These are phyloP conservation scores for Phytophthora vignae DNA, from an alignment of 352 stramenopile species.

Conservation along the genomic window DNA sequence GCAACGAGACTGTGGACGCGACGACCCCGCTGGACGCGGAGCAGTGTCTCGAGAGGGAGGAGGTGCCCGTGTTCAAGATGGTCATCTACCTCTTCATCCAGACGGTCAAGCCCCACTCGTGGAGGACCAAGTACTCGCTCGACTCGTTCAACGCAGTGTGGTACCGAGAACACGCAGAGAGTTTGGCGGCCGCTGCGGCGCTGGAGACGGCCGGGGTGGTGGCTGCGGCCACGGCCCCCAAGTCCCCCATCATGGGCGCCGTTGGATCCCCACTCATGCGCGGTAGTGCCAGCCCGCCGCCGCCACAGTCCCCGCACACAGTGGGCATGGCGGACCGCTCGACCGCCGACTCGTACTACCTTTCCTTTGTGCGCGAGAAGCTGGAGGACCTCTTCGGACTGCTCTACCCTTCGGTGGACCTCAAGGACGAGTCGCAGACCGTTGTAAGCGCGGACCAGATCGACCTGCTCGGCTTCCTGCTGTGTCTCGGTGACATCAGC, in stretches of 20 bases:
- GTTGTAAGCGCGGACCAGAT: constrained; percentile 71
- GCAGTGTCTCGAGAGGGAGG: constrained; percentile 58
- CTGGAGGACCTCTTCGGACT: constrained; percentile 79
- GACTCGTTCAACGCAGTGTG: constrained; percentile 84
- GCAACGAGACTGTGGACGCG: constrained; percentile 31
- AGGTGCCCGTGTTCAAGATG: constrained; percentile 81
- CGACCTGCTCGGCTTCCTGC: constrained; percentile 77
- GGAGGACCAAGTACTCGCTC: constrained; percentile 76
- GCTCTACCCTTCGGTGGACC: constrained; percentile 65
- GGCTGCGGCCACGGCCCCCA: constrained; percentile 27
- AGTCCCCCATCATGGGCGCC: constrained; percentile 38
- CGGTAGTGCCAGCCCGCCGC: constrained; percentile 65
- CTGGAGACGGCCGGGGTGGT: constrained; percentile 35
- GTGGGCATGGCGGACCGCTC: constrained; percentile 83
- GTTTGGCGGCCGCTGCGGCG: constrained; percentile 45
- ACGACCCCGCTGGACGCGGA: constrained; percentile 52
- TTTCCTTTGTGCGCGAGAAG: constrained; percentile 83
- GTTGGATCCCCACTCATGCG: constrained; percentile 61
- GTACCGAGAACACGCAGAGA: constrained; percentile 74
- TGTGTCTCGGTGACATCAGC: constrained; percentile 59
- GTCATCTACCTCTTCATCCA: constrained; percentile 84
- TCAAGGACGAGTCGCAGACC: constrained; percentile 60
- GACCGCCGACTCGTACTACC: constrained; percentile 81
- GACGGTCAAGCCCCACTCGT: constrained; percentile 81
- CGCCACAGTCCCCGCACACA: constrained; percentile 75